Evolutionary conservation across 306 rosid genomes (phyloP).

Genomic region (Rubus parviflorus): DNA sequence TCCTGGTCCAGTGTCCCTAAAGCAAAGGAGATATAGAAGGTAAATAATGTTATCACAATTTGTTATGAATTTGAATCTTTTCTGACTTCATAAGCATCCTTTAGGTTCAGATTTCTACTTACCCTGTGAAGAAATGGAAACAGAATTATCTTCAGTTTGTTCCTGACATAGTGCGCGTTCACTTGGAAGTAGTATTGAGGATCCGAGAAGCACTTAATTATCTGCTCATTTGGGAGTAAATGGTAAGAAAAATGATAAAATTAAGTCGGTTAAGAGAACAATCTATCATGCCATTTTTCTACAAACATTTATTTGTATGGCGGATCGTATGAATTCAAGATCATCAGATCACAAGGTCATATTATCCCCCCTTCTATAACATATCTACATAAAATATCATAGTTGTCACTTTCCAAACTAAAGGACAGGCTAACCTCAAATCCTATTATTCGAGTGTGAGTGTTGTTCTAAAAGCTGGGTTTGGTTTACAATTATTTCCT

Average conservation of each 20-base stretch:
- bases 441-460: not conserved
- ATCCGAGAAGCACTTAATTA: constrained; percentile 64
- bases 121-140: constrained; percentile 80
- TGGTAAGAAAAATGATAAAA: too few relatives aligned
- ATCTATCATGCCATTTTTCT: not conserved
- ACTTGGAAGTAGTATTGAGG: constrained; percentile 82
- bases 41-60: not conserved
- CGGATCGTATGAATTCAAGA: not conserved
- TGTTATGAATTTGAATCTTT: not conserved
- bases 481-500: not conserved
- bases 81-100: not conserved
- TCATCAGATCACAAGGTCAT: not conserved
- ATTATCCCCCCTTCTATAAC: not conserved
- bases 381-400: not conserved
- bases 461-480: not conserved
- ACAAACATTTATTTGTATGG: not conserved
- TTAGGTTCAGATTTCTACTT: constrained; percentile 19
- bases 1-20: constrained; percentile 82
- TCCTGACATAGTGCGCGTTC: constrained; percentile 65
- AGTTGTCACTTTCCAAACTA: not conserved
- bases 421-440: not conserved
- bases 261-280: not conserved
- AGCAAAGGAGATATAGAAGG: constrained; percentile 11
- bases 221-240: constrained; percentile 41
- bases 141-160: constrained; percentile 70